A percentile compares a stretch with the other conserved stretches of the same genome.
Evolutionary conservation across 73 alveolate genomes (phyloP).

Genomic region (Strombidium stylifer): DNA sequence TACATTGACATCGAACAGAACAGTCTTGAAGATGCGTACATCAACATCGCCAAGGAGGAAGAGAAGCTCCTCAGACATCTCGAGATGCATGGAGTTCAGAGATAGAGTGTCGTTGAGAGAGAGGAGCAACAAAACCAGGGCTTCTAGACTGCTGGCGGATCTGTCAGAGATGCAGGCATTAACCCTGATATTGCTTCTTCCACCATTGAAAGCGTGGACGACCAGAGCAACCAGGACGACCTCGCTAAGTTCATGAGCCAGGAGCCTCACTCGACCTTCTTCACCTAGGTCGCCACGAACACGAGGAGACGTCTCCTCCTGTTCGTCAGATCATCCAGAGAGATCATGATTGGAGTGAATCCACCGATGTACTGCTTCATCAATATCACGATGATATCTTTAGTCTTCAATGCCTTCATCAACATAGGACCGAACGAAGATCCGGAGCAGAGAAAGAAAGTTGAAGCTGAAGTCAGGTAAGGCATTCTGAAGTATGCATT

Average conservation of each 20-base stretch:
- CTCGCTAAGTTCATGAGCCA: constrained; percentile 5
- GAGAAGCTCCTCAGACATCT: constrained; percentile 16
- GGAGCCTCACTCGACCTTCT: constrained; percentile 16
- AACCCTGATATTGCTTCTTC: no score
- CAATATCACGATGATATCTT: constrained; percentile 1
- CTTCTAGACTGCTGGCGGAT: no score
- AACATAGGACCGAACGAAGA: no score
- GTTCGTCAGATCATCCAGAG: constrained; percentile 34
- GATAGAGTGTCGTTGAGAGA: neutral
- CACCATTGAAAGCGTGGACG: neutral
- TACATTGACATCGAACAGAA: constrained; percentile 33
- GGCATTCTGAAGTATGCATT: neutral
- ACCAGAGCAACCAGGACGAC: neutral
- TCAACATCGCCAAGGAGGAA: constrained; percentile 41
- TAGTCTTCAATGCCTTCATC: constrained; percentile 14
- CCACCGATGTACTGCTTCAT: no score
- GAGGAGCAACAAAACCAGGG: no score
- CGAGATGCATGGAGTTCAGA: neutral
- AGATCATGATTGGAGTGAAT: constrained; percentile 15
- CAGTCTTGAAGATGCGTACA: constrained; percentile 47
- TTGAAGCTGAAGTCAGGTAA: no score
- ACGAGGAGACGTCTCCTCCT: constrained; percentile 3
- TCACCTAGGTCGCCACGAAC: constrained; percentile 8
- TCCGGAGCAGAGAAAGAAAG: no score
- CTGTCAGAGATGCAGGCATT: no score